phyloP scores from a whole-genome alignment of 2,329 filamentous ascomycete species.

The Trichoderma atrobrunneum region DNA sequence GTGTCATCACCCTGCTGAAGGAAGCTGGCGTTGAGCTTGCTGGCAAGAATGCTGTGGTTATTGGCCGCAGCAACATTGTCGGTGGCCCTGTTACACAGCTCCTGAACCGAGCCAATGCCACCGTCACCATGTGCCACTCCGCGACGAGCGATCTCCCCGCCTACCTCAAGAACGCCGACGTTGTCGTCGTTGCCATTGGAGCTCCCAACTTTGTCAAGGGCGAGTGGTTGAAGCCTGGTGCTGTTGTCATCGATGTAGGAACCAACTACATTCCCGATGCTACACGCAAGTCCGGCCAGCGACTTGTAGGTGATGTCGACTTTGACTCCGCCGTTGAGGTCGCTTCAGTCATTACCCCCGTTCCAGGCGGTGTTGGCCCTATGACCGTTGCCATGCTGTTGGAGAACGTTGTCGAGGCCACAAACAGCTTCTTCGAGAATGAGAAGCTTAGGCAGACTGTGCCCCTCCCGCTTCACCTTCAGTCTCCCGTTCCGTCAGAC shows the following conservation, averaged over 20 bases:
- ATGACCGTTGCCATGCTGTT: slow-evolving; percentile 99
- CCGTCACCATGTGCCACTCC: slow-evolving; percentile 94
- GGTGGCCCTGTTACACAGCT: slow-evolving; percentile 96
- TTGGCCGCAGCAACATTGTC: slow-evolving; percentile 95
- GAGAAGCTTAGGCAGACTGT: slow-evolving; percentile 77
- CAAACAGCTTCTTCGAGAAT: slow-evolving; percentile 75
- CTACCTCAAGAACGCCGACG: slow-evolving; percentile 79
- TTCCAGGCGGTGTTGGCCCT: slow-evolving; percentile 92
- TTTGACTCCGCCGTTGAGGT: slow-evolving; percentile 80
- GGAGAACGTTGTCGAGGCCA: slow-evolving; percentile 89
- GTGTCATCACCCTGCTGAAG: slow-evolving; percentile 87
- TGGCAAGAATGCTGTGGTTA: slow-evolving; percentile 91
- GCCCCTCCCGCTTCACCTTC: slow-evolving; percentile 78
- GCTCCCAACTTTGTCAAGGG: slow-evolving; percentile 85
- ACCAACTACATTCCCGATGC: slow-evolving; percentile 92
- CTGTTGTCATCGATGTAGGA: slow-evolving; percentile 95
- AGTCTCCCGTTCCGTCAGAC: slow-evolving; percentile 86
- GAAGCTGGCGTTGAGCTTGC: slow-evolving; percentile 78
- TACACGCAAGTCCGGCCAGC: slow-evolving; percentile 86
- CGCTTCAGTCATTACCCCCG: slow-evolving; percentile 90
- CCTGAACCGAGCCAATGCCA: slow-evolving; percentile 91
- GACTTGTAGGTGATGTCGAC: slow-evolving; percentile 93
- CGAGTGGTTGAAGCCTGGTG: slow-evolving; percentile 91
- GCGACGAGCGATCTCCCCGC: slow-evolving; percentile 71
- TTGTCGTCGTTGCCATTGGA: slow-evolving; percentile 90